A percentile compares a stretch with the other conserved stretches of the same genome.
Conservation (phyloP, 2,329 filamentous ascomycete genomes). For the Cordyceps javanica region DNA sequence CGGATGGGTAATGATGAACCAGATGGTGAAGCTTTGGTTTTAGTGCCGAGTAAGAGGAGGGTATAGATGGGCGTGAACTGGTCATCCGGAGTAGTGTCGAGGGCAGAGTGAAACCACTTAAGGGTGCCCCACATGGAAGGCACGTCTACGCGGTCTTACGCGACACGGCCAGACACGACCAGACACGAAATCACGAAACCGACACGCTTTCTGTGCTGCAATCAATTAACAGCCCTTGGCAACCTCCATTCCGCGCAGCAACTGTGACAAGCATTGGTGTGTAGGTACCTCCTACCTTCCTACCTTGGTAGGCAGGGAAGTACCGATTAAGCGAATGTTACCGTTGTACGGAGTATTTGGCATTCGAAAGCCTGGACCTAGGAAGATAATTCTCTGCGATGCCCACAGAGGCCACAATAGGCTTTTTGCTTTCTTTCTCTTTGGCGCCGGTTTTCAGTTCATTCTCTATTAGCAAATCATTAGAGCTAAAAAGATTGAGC, state of each 20-base stretch:
- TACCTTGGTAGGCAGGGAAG: no score
- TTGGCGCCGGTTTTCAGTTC: background rate
- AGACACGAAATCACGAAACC: constrained; percentile 37
- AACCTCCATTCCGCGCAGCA: constrained; percentile 12
- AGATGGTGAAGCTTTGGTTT: background rate
- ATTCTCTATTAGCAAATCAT: background rate
- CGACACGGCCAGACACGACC: constrained; percentile 21
- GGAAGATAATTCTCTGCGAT: background rate
- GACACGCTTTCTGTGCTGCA: constrained; percentile 30
- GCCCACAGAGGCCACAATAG: no score
- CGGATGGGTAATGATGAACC: background rate
- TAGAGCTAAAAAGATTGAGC: background rate
- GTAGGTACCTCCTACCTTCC: no score
- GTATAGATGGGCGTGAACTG: background rate
- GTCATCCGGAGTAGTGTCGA: background rate
- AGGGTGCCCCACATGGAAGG: background rate
- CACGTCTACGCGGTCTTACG: constrained; percentile 1
- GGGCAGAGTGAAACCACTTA: constrained; percentile 14
- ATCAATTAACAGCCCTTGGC: constrained; percentile 17
- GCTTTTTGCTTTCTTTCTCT: no score
- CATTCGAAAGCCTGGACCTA: background rate
- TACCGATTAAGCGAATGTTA: background rate
- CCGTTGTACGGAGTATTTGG: background rate
- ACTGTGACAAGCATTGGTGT: background rate
- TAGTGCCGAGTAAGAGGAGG: background rate